Evolutionary conservation across 139 green algal genomes (phyloP), one percentile per base, ranked within the genome.

Genomic region (Ettlia oleoabundans): DNA sequence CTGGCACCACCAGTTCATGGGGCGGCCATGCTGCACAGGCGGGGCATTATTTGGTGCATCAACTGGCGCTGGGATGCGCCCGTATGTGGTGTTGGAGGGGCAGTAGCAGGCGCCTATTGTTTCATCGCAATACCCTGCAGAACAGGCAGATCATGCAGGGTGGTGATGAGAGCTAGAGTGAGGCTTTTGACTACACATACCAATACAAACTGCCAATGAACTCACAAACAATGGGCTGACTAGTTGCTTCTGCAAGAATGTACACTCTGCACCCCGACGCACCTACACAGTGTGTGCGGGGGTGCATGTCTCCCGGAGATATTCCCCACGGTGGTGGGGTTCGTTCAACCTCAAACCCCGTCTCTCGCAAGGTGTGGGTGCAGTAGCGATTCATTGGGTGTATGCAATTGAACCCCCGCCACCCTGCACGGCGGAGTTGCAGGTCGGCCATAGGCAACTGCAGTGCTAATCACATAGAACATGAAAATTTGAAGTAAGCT

Each of bases 361-460:
- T 24, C 47, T 58, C 47, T 15, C 47, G 47, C 47, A 10, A 58
- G 13, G 13, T 10, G 15, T 58, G 24, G 47, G 72, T 42, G 78
- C 89, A 93, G 53, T 79, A 70, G 28, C 53, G 55, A 26, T 69
- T 69, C 72, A 78, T 51, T 1, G 51, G 72, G 18, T 67, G 35
- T 8, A 78, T 24, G 72, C 72, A 78, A 33, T 78, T 78, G 51
- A 78, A 78, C 32, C 72, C 72, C 10, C 33, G 33, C 72, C 72
- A 78, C 30, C 72, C 72, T 26, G 69, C 37, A 26, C 10, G 62
- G 2, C n/a, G 9, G 30, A 32, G 32, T 30, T 35, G 21, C 2
- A 28, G 2, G 6, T 30, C 4, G 63, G 7, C 9, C 21, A 24
- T 69, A n/a, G n/a, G n/a, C n/a, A n/a, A n/a, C n/a, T n/a, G n/a